A percentile compares a stretch with the other conserved stretches of the same genome.
Evolutionary conservation across 2,329 filamentous ascomycete genomes (phyloP).

Genomic region (Cordyceps cateniannulata): DNA sequence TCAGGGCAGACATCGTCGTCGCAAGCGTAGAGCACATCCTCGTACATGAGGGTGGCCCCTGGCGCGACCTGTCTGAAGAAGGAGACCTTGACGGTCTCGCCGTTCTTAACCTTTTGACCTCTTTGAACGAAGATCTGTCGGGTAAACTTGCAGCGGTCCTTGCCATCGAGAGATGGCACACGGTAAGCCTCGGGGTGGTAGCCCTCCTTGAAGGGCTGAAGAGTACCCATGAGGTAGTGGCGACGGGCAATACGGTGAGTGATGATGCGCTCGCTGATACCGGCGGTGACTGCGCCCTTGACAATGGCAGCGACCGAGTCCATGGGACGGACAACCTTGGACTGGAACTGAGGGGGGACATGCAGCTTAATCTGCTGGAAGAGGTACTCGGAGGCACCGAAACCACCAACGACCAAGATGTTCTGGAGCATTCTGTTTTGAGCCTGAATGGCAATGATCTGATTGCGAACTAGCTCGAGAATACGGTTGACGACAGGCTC

Average conservation of each 20-base stretch:
- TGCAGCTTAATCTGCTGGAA: slow-evolving; percentile 99
- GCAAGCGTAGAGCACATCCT: slow-evolving; percentile 95
- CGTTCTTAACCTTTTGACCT: slow-evolving; percentile 97
- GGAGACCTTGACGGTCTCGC: slow-evolving; percentile 96
- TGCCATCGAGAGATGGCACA: slow-evolving; percentile 91
- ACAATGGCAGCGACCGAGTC: slow-evolving; percentile 98
- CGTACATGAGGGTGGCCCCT: slow-evolving; percentile 97
- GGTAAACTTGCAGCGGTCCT: slow-evolving; percentile 98
- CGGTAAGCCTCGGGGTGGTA: slow-evolving; percentile 98
- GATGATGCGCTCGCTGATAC: slow-evolving; percentile 93
- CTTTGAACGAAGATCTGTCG: slow-evolving; percentile 98
- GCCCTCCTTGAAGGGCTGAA: slow-evolving; percentile 98
- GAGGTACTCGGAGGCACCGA: slow-evolving; percentile 95
- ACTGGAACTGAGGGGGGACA: slow-evolving; percentile 95
- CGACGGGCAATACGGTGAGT: slow-evolving; percentile 95
- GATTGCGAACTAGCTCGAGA: slow-evolving; percentile 89
- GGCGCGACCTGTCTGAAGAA: slow-evolving; percentile 98
- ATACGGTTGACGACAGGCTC: slow-evolving; percentile 98
- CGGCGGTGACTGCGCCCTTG: slow-evolving; percentile 94
- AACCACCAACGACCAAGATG: slow-evolving; percentile 94
- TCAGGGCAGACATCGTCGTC: slow-evolving; percentile 97
- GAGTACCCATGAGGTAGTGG: slow-evolving; percentile 97
- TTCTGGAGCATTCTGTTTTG: slow-evolving; percentile 94
- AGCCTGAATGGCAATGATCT: slow-evolving; percentile 97
- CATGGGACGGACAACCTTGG: slow-evolving; percentile 97